Evolutionary conservation across 129 eudicot genomes (phyloP), one percentile per base, ranked within the genome.

Genomic region (Sambucus nigra): DNA sequence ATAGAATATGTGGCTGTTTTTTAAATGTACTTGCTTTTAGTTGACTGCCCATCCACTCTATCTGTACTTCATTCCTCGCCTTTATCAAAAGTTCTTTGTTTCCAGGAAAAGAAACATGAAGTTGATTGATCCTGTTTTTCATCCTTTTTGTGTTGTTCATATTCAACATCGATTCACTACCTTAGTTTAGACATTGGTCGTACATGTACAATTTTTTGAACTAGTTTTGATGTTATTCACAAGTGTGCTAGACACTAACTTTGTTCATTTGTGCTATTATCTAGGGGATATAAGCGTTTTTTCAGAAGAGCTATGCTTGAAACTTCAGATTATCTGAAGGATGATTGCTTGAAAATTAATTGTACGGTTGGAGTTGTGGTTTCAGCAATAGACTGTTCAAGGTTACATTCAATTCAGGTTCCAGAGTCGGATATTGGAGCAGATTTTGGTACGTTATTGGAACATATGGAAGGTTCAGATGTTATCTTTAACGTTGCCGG

Each of bases 251-350:
- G 17, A 45, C 7, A 16, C 3, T 54, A 19, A 27, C n/a, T 21
- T 41, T 40, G 25, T 62, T 23, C 18, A 24, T 8, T 38, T 12
- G 1, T 47, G 29, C 19, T 39, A 35, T 40, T 58, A 48, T 38
- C 70, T n/a, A 88, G 96, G 96, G 96, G 96, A 47, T 88, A 88
- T 78, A 88, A 88, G 69, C 89, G 96, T 2, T 88, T 88, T 55
- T 88, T 69, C 47, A 64, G 87, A 68, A 70, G 96, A 55, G 76
- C 76, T 21, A 25, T 73, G 74, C 89, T 88, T 27, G 96, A 88
- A 62, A 58, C 73, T 6, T 83, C 96, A 55, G 87, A 79, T 70
- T 88, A 74, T 66, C 87, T 88, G 14, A 83, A 77, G 71, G 87
- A 88, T 58, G 96, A 88, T 53, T 88, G 96, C 63, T 57, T 88